These are phyloP conservation scores for Termitomyces eurrhizus DNA, from an alignment of 768 basidiomycete species.

Conservation along the genomic window DNA sequence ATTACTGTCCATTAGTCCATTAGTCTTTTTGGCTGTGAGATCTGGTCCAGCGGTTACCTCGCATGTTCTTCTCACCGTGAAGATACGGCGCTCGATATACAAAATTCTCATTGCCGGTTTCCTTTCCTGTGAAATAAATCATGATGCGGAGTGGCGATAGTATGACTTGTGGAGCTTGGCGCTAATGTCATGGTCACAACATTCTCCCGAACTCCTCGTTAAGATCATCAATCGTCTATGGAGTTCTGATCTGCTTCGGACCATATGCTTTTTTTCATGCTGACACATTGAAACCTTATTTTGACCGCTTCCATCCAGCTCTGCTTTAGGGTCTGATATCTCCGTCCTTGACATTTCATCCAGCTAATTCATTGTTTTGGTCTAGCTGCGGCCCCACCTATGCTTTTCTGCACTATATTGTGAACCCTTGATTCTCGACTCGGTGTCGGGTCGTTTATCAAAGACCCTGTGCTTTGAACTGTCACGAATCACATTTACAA, in stretches of 20 bases:
- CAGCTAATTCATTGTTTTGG: constrained; percentile 29
- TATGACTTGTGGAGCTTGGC: constrained; percentile 87
- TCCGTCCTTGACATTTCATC: background rate
- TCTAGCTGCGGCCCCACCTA: constrained; percentile 80
- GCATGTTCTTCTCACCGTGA: constrained; percentile 90
- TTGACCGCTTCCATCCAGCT: constrained; percentile 88
- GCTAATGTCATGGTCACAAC: constrained; percentile 91
- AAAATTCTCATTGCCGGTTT: constrained; percentile 93
- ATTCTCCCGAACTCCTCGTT: constrained; percentile 94
- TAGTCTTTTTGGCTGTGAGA: too few relatives aligned
- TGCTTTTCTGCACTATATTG: constrained; percentile 23
- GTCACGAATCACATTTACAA: constrained; percentile 33
- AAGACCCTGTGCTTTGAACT: constrained; percentile 29
- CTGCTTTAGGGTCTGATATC: constrained; percentile 61
- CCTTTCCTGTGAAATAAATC: constrained; percentile 97
- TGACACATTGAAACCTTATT: constrained; percentile 89
- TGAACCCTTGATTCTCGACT: constrained; percentile 26
- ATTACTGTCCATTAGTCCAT: too few relatives aligned
- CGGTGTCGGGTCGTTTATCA: constrained; percentile 30
- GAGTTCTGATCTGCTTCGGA: constrained; percentile 89
- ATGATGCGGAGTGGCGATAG: constrained; percentile 99
- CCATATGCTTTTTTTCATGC: constrained; percentile 84
- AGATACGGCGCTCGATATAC: constrained; percentile 91
- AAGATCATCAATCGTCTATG: constrained; percentile 97
- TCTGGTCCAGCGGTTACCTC: constrained; percentile 27